Evolutionary conservation across 305 asterid genomes (phyloP).

Genomic region (Ajuga reptans): DNA sequence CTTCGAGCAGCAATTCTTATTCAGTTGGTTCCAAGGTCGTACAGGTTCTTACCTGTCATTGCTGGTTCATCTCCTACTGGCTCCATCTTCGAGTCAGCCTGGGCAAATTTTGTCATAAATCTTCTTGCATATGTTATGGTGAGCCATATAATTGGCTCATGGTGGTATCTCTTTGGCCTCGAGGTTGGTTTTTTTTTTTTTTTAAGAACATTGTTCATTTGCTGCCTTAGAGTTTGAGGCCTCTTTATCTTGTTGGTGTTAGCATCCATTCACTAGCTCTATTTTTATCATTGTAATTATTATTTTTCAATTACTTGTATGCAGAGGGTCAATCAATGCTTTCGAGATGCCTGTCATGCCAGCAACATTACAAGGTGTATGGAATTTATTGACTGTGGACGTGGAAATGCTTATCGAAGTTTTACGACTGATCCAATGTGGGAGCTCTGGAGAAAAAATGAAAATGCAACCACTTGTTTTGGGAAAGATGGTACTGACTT

Average conservation of each 20-base stretch:
- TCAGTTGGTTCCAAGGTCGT: slow-evolving; percentile 70
- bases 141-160: slow-evolving; percentile 79
- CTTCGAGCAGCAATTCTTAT: slow-evolving; percentile 54
- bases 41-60: slow-evolving; percentile 64
- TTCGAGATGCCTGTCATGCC: slow-evolving; percentile 52
- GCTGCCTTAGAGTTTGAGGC: neutral
- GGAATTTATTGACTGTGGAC: slow-evolving; percentile 67
- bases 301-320: neutral
- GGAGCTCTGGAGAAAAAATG: slow-evolving; percentile 48
- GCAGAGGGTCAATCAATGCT: slow-evolving; percentile 80
- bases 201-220: neutral
- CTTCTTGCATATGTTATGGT: slow-evolving; percentile 68
- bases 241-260: neutral
- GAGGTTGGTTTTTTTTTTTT: slow-evolving; percentile 16
- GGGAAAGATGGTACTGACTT: slow-evolving; percentile 38
- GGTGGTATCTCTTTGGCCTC: slow-evolving; percentile 87
- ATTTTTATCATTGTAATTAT: neutral
- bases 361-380: slow-evolving; percentile 30
- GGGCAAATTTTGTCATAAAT: slow-evolving; percentile 70
- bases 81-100: slow-evolving; percentile 77
- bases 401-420: slow-evolving; percentile 24
- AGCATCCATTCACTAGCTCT: neutral
- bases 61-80: slow-evolving; percentile 73
- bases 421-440: slow-evolving; percentile 30
- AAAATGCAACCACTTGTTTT: slow-evolving; percentile 59